Evolutionary conservation across 192 early-diverging fungal species (phyloP).

Genomic region (Podila clonocystis): DNA sequence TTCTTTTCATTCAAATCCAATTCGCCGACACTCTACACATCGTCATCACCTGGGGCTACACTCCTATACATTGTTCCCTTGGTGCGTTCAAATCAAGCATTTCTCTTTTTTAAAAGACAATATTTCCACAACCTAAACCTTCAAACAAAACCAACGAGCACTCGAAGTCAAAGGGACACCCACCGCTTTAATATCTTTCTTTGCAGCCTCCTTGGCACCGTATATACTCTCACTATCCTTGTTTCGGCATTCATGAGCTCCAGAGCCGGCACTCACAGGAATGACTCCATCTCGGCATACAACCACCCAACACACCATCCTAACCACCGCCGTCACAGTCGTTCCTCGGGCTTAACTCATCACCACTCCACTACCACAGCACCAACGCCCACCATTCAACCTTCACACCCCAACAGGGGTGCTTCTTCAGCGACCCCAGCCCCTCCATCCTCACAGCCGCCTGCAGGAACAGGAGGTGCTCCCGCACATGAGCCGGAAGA

Average conservation of each 20-base stretch:
- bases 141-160: too few species aligned
- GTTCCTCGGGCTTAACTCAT: not conserved
- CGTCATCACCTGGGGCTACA: too few species aligned
- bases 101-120: too few species aligned
- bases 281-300: slow-evolving; percentile 2
- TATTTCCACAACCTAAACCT: too few species aligned
- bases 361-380: not conserved
- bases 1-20: too few species aligned
- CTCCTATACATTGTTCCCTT: too few species aligned
- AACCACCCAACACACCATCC: not conserved
- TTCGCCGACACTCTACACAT: too few species aligned
- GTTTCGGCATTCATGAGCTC: not conserved
- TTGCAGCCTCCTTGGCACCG: too few species aligned
- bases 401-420: not conserved
- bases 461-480: not conserved
- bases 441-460: not conserved
- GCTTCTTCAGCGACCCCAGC: not conserved
- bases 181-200: too few species aligned
- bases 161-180: too few species aligned
- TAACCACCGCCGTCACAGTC: slow-evolving; percentile 3
- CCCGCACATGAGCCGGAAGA: slow-evolving; percentile 22
- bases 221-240: too few species aligned
- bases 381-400: not conserved
- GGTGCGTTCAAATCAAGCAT: too few species aligned
- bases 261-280: not conserved